Base-by-base conservation (phyloP, 495 filamentous ascomycete species). In the Daldinia decipiens region DNA sequence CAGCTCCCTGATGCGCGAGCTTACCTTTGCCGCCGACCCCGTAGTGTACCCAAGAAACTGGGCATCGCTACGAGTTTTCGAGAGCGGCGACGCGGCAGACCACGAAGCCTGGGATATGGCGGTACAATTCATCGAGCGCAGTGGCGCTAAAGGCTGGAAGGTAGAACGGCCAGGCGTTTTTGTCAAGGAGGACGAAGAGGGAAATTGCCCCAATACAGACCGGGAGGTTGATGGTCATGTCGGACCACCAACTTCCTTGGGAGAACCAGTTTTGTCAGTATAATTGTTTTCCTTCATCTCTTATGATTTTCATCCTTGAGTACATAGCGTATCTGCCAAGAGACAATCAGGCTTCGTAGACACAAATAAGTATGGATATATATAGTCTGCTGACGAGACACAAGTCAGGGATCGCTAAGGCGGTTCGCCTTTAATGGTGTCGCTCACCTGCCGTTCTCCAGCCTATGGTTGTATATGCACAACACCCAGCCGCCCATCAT, bases 31-130 rank as follows among this genome's bases (percentile, higher is more conserved):
- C 7, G 54, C 38, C 1, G 45, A 45, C 26, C 65, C 60, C 9
- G n/a, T 32, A 6, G 65, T 15, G 0, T 59, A 73, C 13, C 34
- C 45, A 1, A 43, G 45, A 21, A 83, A 83, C 63, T 84, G 78
- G 79, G 47, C 68, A 7, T 60, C 72, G 24, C 74, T 86, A 34
- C 70, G 76, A 15, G 69, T 73, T 21, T 82, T 86, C 56, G 80
- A 82, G 68, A 80, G 77, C 39, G 83, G 82, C 65, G 84, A 84
- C 62, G 68, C 76, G 0, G 77, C 76, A 0, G 79, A 82, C 62
- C 64, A 57, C 27, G 80, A 82, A n/a, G 79, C 78, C n/a, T 85
- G 82, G 82, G 62, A 79, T 1, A 75, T 80, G 77, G 79, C 79
- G 8, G 80, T 82, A 1, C 68, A 80, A 51, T 80, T 76, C 45